Evolutionary conservation across 345 rosid species (phyloP), one percentile per base, ranked within the genome.

Genomic region (Luvunga scandens): DNA sequence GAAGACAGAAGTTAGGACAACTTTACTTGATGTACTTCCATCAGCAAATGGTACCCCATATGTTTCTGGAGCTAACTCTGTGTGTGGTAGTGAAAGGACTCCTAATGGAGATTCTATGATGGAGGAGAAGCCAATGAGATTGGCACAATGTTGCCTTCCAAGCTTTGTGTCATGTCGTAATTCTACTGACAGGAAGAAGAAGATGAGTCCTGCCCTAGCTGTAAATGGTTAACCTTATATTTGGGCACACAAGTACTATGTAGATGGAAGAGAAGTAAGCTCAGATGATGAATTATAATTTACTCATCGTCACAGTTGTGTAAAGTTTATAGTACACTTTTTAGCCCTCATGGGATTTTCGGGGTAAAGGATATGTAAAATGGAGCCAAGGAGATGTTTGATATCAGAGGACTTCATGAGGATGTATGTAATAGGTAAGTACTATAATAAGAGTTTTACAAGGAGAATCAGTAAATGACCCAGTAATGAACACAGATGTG

Each of bases 131-230:
- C 84, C 85, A n/a, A 64, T 82, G 6, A 85, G 85, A 83, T 84
- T 88, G 18, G 56, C 36, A 25, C 90, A 80, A 28, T 83, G 94
- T 78, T 95, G 99, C 88, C 94, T 95, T 70, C 95, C 98, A 4
- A 91, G 94, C 56, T 88, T 92, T 74, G 77, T 86, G 69, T 81
- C 94, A 1, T 85, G 90, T 79, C 81, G 89, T 55, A 83, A 84
- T 84, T 91, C 90, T 39, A 83, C 78, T 48, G 95, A 90, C 74
- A 89, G 95, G 91, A 92, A 87, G 87, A 91, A 88, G 93, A 92
- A 89, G 91, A 81, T 82, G 91, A 83, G 75, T 77, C 78, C 87
- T 66, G 89, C 86, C 13, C 69, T 80, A 13, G 77, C 69, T 76
- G 87, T 84, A 69, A 75, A 83, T 78, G 88, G 82, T 70, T 70